Conservation (phyloP, 768 basidiomycete genomes). For the Rhizopogon vinicolor region DNA sequence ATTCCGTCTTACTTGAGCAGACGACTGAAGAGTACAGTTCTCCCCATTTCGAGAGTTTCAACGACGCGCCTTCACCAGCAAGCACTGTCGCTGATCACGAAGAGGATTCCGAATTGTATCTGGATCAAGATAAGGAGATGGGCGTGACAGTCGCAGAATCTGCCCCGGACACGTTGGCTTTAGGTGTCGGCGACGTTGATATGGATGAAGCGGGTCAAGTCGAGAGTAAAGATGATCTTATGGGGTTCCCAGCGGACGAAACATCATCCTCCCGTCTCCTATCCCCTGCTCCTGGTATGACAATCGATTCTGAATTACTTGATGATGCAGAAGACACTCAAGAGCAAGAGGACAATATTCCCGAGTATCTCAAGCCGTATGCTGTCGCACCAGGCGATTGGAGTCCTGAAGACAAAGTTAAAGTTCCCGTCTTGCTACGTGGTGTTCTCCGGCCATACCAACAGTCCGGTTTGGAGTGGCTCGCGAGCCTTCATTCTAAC, state of each 20-base stretch:
- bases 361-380: slow-evolving; percentile 60
- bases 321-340: slow-evolving; percentile 34
- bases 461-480: slow-evolving; percentile 90
- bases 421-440: slow-evolving; percentile 71
- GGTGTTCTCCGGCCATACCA: slow-evolving; percentile 92
- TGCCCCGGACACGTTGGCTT: not conserved
- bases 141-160: not conserved
- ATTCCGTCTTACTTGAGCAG: not conserved
- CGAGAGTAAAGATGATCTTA: not conserved
- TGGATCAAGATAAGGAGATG: not conserved
- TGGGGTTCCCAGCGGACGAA: not conserved
- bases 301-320: not conserved
- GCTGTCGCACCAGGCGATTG: slow-evolving; percentile 71
- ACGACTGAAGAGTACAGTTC: slow-evolving; percentile 1
- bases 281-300: not conserved
- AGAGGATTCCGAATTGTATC: not conserved
- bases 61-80: not conserved
- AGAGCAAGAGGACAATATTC: slow-evolving; percentile 33
- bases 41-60: slow-evolving; percentile 1
- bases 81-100: not conserved
- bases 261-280: not conserved
- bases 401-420: slow-evolving; percentile 54
- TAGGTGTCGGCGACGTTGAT: not conserved
- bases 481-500: slow-evolving; percentile 80
- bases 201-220: not conserved